Percentiles rank a stretch among this genome's conserved stretches.
Evolutionary conservation across 2,329 filamentous ascomycete species (phyloP).

Genomic region (Geoglossum cookeanum): DNA sequence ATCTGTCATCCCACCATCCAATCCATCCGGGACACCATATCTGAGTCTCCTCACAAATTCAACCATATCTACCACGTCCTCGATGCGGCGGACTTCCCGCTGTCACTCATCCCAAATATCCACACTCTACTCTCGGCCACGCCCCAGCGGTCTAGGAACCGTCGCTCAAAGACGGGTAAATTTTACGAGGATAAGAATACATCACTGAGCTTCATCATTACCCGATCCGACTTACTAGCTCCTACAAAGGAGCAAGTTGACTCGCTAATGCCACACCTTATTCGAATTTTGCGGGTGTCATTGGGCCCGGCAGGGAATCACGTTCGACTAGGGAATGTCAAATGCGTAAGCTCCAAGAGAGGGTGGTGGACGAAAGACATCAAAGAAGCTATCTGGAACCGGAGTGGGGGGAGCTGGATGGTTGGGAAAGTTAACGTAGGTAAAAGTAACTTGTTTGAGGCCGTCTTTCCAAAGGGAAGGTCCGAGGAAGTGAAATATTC

Average conservation of each 20-base stretch:
- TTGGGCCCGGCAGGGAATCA: conserved; percentile 48
- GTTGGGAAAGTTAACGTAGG: conserved; percentile 97
- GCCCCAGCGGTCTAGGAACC: conserved; percentile 59
- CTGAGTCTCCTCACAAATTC: conserved; percentile 71
- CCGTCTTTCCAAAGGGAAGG: conserved; percentile 63
- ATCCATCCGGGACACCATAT: conserved; percentile 64
- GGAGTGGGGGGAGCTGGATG: conserved; percentile 82
- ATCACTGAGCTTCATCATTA: conserved; percentile 81
- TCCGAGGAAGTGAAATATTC: conserved; percentile 16
- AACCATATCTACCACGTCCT: conserved; percentile 94
- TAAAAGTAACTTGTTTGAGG: conserved; percentile 80
- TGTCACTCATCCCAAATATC: conserved; percentile 71
- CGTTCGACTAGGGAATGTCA: conserved; percentile 72
- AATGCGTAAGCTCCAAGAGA: conserved; percentile 68
- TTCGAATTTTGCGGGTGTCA: conserved; percentile 55
- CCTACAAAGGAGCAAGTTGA: conserved; percentile 73
- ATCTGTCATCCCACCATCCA: conserved; percentile 69
- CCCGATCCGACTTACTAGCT: conserved; percentile 67
- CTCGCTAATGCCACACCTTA: conserved; percentile 65
- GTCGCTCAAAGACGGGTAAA: conserved; percentile 47
- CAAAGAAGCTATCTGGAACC: conserved; percentile 67
- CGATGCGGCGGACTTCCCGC: conserved; percentile 89
- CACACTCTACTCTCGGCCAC: conserved; percentile 50
- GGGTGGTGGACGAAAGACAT: conserved; percentile 82
- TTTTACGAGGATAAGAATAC: conserved; percentile 50